Base-by-base conservation (phyloP, 139 green algal genomes). In the Haematococcus sp. region DNA sequence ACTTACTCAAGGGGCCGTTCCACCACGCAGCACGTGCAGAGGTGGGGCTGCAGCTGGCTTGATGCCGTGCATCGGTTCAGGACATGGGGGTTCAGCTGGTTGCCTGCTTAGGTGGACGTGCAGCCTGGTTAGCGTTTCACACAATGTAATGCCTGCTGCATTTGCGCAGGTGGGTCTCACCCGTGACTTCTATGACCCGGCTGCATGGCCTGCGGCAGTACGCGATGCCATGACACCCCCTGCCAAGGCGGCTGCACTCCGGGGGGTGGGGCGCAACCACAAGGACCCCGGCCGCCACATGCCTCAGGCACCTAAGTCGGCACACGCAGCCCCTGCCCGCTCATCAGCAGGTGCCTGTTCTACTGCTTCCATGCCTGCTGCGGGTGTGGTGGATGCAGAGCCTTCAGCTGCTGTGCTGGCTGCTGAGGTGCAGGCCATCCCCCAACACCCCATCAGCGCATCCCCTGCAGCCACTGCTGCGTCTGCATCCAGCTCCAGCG, bases 1-100 rank as follows among this genome's bases (percentile, higher is more conserved):
- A 88, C 32, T 70, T 92, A 34, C 60, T 71, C 17, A 63, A 84
- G 63, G 85, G 83, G 1, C 76, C 80, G 4, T 88, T 88, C 83
- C 83, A 88, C 68, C 83, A 91, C 68, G 30, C 31, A 0, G 83
- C 73, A 43, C 74, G 83, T n/a, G 7, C 65, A 28, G 30, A 74
- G 64, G 84, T 89, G n/a, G 71, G 81, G 40, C 40, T 7, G 11
- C 11, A 7, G 11, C 40, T 19, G 40, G 40, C 7, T 19, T 11
- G 40, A 49, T 11, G 11, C 7, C 7, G 40, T 19, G 7, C 40
- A 49, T 49, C 7, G 7, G 40, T 49, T 19, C 7, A 11, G 40
- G 11, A 7, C 40, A 49, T 49, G 11, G 40, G 40, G 40, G 40
- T 11, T 49, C 7, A 49, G n/a, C n/a, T n/a, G n/a, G n/a, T n/a